These are phyloP conservation scores for Suillus clintonianus DNA, from an alignment of 768 basidiomycete genomes.

Conservation along the genomic window DNA sequence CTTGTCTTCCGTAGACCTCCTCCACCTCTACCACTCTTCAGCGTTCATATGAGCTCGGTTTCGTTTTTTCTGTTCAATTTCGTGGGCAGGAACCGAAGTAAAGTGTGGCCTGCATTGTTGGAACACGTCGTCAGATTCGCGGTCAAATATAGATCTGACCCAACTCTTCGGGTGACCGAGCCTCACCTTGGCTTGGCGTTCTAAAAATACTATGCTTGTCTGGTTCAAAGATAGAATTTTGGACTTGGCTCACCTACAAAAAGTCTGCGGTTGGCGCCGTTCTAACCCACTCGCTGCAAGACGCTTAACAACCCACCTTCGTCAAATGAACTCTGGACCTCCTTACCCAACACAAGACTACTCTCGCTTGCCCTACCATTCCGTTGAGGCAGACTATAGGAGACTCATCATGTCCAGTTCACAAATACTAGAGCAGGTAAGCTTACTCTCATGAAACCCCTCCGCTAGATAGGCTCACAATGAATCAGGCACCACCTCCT, in stretches of 20 bases:
- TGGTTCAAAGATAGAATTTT: conserved; percentile 48
- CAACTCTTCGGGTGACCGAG: conserved; percentile 31
- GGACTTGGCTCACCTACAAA: conserved; percentile 48
- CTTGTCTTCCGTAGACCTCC: neutral
- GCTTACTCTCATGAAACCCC: too few species aligned
- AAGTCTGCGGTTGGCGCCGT: conserved; percentile 25
- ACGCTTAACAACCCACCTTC: conserved; percentile 17
- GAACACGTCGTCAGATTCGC: conserved; percentile 10
- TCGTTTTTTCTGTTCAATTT: neutral
- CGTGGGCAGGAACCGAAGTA: neutral
- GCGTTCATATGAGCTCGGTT: neutral
- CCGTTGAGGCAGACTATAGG: conserved; percentile 18
- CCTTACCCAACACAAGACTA: conserved; percentile 20
- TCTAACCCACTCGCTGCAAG: conserved; percentile 17
- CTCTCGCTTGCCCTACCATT: conserved; percentile 15
- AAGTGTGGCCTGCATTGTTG: neutral
- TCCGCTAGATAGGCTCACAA: conserved; percentile 1
- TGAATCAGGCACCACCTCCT: conserved; percentile 70
- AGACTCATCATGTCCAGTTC: conserved; percentile 46
- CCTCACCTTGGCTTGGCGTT: conserved; percentile 45
- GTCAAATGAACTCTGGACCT: conserved; percentile 28
- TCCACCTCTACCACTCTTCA: neutral
- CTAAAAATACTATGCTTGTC: conserved; percentile 40
- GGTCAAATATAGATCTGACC: conserved; percentile 21
- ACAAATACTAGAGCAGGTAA: conserved; percentile 50